Evolutionary conservation across 1,284 basidiomycete species (phyloP).

Genomic region (Sutorius eximius): DNA sequence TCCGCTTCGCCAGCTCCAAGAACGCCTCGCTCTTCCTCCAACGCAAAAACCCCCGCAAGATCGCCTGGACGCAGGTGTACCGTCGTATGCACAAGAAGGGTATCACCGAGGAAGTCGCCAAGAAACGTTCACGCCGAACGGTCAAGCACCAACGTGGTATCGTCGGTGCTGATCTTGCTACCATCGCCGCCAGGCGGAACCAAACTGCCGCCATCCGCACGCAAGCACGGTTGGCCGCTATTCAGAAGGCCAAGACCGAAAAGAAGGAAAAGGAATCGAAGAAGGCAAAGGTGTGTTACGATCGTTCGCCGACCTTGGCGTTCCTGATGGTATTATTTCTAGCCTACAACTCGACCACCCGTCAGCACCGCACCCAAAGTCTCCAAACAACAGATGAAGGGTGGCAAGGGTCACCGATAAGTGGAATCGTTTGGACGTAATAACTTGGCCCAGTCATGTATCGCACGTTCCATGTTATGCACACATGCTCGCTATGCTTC

Average conservation of each 20-base stretch:
- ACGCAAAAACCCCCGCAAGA: conserved; percentile 99
- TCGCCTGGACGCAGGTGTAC: conserved; percentile 97
- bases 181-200: conserved; percentile 90
- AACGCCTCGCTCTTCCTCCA: conserved; percentile 97
- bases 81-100: conserved; percentile 99
- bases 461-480: conserved; percentile 24
- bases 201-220: conserved; percentile 86
- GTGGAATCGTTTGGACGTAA: conserved; percentile 2
- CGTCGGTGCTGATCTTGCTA: conserved; percentile 91
- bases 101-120: conserved; percentile 97
- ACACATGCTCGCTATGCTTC: conserved; percentile 12
- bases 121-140: conserved; percentile 96
- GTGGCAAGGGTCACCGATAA: conserved; percentile 72
- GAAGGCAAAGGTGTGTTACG: conserved; percentile 78
- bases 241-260: conserved; percentile 89
- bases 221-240: conserved; percentile 81
- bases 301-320: neutral
- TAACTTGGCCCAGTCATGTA: conserved; percentile 17
- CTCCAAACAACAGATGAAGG: conserved; percentile 96
- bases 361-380: conserved; percentile 72
- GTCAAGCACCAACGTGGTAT: conserved; percentile 99
- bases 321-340: conserved; percentile 2
- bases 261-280: conserved; percentile 96
- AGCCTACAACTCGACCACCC: conserved; percentile 54
- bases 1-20: conserved; percentile 90